These are phyloP conservation scores for Penicillium fimorum DNA, from an alignment of 495 filamentous ascomycete species.

Conservation along the genomic window DNA sequence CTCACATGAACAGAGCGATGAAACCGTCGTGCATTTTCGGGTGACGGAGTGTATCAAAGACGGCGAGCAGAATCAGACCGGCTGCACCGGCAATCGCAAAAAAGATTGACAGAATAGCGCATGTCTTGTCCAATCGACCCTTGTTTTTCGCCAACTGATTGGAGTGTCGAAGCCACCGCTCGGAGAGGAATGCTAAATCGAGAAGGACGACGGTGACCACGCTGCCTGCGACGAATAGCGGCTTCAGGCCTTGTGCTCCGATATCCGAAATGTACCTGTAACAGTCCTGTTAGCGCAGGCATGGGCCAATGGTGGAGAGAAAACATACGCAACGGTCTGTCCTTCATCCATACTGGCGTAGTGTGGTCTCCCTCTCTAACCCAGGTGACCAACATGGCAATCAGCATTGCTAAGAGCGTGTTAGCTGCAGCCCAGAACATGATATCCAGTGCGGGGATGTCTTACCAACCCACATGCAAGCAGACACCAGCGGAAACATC, in stretches of 20 bases:
- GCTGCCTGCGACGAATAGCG: conserved; percentile 82
- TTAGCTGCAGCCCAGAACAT: conserved; percentile 5
- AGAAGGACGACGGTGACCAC: conserved; percentile 78
- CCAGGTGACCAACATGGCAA: conserved; percentile 73
- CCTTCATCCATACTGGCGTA: conserved; percentile 64
- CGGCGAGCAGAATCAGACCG: conserved; percentile 75
- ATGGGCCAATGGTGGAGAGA: neutral
- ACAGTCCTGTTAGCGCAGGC: neutral
- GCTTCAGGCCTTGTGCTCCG: conserved; percentile 71
- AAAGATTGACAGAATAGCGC: conserved; percentile 66
- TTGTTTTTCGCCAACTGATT: conserved; percentile 72
- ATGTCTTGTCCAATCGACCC: conserved; percentile 62
- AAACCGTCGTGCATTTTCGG: conserved; percentile 70
- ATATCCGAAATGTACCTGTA: conserved; percentile 70
- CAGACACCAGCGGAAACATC: conserved; percentile 79
- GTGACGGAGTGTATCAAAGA: conserved; percentile 78
- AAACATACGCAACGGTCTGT: conserved; percentile 71
- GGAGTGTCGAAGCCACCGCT: conserved; percentile 78
- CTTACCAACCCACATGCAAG: conserved; percentile 74
- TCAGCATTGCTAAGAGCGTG: conserved; percentile 53
- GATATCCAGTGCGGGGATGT: conserved; percentile 22
- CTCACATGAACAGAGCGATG: conserved; percentile 78
- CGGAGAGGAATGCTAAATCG: conserved; percentile 74
- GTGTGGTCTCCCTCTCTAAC: conserved; percentile 52
- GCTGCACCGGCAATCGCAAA: conserved; percentile 73